Percentiles rank a stretch among this genome's conserved stretches.
These are phyloP conservation scores for Saxophila tyrrhenica DNA, from an alignment of 495 filamentous ascomycete genomes.

Conservation along the genomic window DNA sequence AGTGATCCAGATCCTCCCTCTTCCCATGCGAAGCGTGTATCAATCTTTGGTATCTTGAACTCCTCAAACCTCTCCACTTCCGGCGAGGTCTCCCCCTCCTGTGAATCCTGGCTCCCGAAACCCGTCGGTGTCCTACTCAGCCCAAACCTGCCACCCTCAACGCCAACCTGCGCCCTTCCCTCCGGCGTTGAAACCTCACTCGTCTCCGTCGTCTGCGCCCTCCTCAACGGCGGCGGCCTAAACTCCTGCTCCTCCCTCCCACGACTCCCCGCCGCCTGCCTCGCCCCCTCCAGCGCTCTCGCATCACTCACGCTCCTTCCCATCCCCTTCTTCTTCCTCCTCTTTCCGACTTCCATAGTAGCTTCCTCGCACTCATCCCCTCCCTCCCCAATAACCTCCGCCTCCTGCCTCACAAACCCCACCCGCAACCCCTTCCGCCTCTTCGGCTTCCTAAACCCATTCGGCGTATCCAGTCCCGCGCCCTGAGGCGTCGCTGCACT, in stretches of 20 bases:
- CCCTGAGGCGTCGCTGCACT: background rate
- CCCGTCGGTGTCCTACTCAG: background rate
- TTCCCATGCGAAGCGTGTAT: background rate
- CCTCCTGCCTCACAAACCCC: slow-evolving; percentile 53
- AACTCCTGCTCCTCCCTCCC: slow-evolving; percentile 1
- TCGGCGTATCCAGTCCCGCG: background rate
- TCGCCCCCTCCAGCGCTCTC: background rate
- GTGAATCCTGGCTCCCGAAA: background rate
- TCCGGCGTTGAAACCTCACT: slow-evolving; percentile 7
- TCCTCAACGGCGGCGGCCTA: slow-evolving; percentile 9
- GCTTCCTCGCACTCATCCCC: slow-evolving; percentile 70
- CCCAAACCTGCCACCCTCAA: too few species aligned
- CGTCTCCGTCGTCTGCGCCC: slow-evolving; percentile 8
- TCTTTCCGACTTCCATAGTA: slow-evolving; percentile 52
- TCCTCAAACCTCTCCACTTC: background rate
- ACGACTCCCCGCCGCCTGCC: background rate
- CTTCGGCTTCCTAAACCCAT: slow-evolving; percentile 18
- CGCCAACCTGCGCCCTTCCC: background rate
- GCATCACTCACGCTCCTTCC: slow-evolving; percentile 2
- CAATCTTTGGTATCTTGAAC: background rate
- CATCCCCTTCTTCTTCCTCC: slow-evolving; percentile 30
- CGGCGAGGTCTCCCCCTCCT: background rate
- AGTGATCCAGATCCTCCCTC: background rate
- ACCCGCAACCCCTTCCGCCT: slow-evolving; percentile 55
- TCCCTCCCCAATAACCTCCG: slow-evolving; percentile 75